phyloP scores from a whole-genome alignment of 768 basidiomycete species.

The Lentinula edodes region DNA sequence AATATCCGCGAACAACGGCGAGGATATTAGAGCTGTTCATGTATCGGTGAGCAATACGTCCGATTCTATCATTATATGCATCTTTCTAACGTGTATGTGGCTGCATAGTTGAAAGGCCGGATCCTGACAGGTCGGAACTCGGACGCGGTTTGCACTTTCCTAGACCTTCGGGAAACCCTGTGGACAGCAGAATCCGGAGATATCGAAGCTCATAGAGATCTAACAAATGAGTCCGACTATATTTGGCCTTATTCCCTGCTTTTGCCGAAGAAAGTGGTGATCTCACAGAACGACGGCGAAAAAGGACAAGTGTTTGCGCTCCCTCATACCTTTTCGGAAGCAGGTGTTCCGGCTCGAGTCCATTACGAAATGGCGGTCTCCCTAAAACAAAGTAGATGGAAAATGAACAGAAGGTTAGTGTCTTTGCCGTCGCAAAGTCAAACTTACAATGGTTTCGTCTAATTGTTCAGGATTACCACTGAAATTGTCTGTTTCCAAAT shows the following conservation, averaged over 20 bases:
- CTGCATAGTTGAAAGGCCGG: background rate
- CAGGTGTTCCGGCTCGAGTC: slow-evolving; percentile 3
- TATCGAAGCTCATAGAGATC: background rate
- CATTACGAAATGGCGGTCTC: background rate
- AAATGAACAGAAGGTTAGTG: slow-evolving; percentile 1
- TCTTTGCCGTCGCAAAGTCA: background rate
- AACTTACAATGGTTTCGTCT: background rate
- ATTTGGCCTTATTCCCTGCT: slow-evolving; percentile 1
- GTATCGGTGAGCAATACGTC: background rate
- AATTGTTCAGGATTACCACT: slow-evolving; percentile 2
- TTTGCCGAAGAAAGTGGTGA: background rate
- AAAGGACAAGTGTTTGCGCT: background rate
- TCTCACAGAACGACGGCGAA: background rate
- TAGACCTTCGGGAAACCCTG: background rate
- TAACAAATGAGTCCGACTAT: background rate
- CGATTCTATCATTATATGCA: background rate
- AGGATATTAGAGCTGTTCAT: slow-evolving; percentile 1
- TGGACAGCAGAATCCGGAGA: background rate
- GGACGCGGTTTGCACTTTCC: slow-evolving; percentile 3
- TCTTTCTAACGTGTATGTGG: background rate
- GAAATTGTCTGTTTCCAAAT: slow-evolving; percentile 24
- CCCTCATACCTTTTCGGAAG: slow-evolving; percentile 4
- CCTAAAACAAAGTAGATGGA: background rate
- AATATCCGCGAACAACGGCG: slow-evolving; percentile 3
- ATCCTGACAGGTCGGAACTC: slow-evolving; percentile 3